Evolutionary conservation across 768 basidiomycete species (phyloP), one percentile per base, ranked within the genome.

Genomic region (Sistotremastrum niveocremeum): DNA sequence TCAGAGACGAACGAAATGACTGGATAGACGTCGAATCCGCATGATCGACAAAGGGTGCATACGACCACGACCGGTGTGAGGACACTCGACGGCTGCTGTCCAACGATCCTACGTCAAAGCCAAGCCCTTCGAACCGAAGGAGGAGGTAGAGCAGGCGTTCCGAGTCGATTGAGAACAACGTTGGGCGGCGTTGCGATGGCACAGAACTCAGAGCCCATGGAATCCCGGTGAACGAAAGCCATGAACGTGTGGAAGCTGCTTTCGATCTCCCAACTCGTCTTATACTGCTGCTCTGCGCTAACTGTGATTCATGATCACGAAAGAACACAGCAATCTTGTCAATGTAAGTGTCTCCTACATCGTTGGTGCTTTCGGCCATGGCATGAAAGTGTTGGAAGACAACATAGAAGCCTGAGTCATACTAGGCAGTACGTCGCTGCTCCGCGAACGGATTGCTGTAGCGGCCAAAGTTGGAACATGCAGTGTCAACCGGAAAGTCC

Each of bases 141-240:
- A 94, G 72, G 49, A 87, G 63, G 64, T 93, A 94, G 72, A 85
- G 88, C 5, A 94, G 76, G 51, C 81, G 87, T 56, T 88, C 84
- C 30, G 73, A 76, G 62, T 89, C 84, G 52, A 86, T 69, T 4
- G 73, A 58, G 49, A 91, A 76, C 28, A 79, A 62, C 39, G 84
- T 63, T 6, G 86, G 78, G 59, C 74, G 77, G 4, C 57, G 57
- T 7, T 63, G 52, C n/a, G 65, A 62, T 4, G 67, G 49, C 7
- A 60, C 46, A 33, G 64, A 47, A 20, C 60, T 54, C 6, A 61
- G 51, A 20, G 62, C 49, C 20, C 20, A 20, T 20, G 20, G 20
- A 20, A 20, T 20, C 28, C 51, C 37, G 47, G 46, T 39, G 43
- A 45, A 35, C 45, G 42, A 39, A 41, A 51, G 44, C 28, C 47